These are phyloP conservation scores for Plasmodium ovale DNA, from an alignment of 169 alveolate species.

Conservation along the genomic window DNA sequence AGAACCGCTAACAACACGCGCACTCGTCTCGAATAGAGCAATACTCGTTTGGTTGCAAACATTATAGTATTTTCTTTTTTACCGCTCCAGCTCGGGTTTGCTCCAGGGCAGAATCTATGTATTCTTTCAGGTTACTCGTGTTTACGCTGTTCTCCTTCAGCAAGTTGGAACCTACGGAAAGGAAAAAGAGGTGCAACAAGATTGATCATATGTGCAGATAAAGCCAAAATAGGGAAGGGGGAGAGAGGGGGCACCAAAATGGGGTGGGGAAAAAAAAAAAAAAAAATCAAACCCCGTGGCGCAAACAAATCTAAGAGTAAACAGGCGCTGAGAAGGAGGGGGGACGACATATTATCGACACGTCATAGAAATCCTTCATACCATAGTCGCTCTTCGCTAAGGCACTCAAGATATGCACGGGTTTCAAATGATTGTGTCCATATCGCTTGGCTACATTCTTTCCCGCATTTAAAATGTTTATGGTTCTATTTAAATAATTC, in stretches of 20 bases:
- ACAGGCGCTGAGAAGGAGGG: not conserved
- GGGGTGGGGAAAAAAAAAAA: not conserved
- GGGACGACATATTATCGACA: not conserved
- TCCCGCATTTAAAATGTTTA: constrained; percentile 58
- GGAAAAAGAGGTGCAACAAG: not conserved
- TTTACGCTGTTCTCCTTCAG: constrained; percentile 37
- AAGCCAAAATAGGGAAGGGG: not conserved
- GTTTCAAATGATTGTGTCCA: constrained; percentile 68
- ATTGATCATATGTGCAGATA: not conserved
- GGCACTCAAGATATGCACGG: constrained; percentile 61
- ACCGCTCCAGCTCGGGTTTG: constrained; percentile 77
- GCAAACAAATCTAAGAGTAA: not conserved
- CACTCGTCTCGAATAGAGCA: not conserved
- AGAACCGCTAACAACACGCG: too few relatives aligned
- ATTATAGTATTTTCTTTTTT: not conserved
- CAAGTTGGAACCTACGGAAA: constrained; percentile 23
- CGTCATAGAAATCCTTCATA: not conserved
- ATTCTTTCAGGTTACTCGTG: constrained; percentile 31
- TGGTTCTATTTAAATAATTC: constrained; percentile 51
- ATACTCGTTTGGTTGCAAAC: not conserved
- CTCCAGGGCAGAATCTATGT: constrained; percentile 47
- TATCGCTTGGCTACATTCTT: constrained; percentile 68
- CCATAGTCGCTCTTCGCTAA: constrained; percentile 66
- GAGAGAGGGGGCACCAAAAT: not conserved
- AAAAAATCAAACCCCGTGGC: not conserved